Evolutionary conservation across 352 stramenopile genomes (phyloP), one percentile per base, ranked within the genome.

Genomic region (Globisporangium nunn): DNA sequence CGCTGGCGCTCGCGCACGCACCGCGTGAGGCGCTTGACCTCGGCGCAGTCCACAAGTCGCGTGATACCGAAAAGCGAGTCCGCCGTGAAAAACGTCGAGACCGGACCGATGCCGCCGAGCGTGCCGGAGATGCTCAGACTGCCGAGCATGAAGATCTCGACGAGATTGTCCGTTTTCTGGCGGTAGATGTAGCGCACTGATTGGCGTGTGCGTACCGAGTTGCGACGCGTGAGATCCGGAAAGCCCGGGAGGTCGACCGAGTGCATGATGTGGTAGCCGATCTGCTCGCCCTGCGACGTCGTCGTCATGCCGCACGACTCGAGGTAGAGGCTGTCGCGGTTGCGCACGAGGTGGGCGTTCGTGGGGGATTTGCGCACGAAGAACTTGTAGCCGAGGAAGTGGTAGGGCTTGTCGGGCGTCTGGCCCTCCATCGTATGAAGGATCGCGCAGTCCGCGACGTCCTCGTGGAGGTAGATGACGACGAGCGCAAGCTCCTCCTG

Each of bases 311-410:
- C 79, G 39, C 62, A 72, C 47, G 68, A 79, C 62, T 87, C 75
- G 35, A 87, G 57, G 57, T 85, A 88, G 23, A 86, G 40, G 28
- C 69, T 72, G 59, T 89, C 74, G 18, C 76, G 72, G 54, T 85
- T 71, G 51, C 78, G 79, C 52, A 85, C 57, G 29, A 84, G 41
- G 1, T 64, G 66, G 0, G 66, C 71, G 39, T 72, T 69, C 31
- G 63, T 79, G 6, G 73, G 67, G 2, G 75, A 72, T 56, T 78
- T 77, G 29, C 69, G 65, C 49, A 79, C 76, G 41, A 87, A 71
- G 59, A 77, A 89, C 63, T 89, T 89, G 66, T 81, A 85, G 5
- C 76, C 76, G 41, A 89, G 66, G 49, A 83, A 85, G n/a, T 80
- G 67, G 40, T 81, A 80, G 0, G 78, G 78, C 8, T 76, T 49